Conservation (phyloP, 139 green algal genomes). For the Prasinococcaceae sp. region DNA sequence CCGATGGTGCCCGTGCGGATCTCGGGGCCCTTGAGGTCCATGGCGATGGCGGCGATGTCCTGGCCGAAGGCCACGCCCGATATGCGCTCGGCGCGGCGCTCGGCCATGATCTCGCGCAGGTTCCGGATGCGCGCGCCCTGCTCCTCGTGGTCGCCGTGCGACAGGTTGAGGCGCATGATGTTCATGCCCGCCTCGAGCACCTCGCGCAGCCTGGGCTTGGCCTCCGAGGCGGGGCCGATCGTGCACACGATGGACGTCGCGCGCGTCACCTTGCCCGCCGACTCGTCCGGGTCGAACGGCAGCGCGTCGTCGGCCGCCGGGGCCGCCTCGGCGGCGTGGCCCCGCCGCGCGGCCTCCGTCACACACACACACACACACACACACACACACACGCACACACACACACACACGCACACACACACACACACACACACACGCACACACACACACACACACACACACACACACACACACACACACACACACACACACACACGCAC, state of each 20-base stretch:
- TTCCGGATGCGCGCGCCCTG: not conserved
- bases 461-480: too few relatives aligned
- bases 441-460: too few relatives aligned
- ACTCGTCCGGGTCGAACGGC: too few relatives aligned
- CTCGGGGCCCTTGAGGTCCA: conserved; percentile 13
- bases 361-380: too few relatives aligned
- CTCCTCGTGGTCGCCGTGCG: conserved; percentile 6
- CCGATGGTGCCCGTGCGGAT: conserved; percentile 2
- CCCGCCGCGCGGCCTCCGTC: too few relatives aligned
- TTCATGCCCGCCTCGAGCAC: conserved; percentile 7
- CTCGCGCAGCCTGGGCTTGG: not conserved
- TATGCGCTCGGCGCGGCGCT: not conserved
- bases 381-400: too few relatives aligned
- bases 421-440: too few relatives aligned
- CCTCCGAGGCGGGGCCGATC: conserved; percentile 1
- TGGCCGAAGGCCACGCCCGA: not conserved
- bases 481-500: too few relatives aligned
- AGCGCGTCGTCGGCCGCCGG: too few relatives aligned
- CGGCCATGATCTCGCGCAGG: not conserved
- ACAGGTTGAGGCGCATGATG: conserved; percentile 11
- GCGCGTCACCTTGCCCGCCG: too few relatives aligned
- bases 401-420: too few relatives aligned
- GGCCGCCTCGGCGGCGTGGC: too few relatives aligned
- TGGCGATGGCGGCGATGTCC: not conserved
- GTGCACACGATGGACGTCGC: conserved; percentile 4